Base-by-base conservation (phyloP, 2,329 filamentous ascomycete genomes). In the Rhynchosporium secalis region DNA sequence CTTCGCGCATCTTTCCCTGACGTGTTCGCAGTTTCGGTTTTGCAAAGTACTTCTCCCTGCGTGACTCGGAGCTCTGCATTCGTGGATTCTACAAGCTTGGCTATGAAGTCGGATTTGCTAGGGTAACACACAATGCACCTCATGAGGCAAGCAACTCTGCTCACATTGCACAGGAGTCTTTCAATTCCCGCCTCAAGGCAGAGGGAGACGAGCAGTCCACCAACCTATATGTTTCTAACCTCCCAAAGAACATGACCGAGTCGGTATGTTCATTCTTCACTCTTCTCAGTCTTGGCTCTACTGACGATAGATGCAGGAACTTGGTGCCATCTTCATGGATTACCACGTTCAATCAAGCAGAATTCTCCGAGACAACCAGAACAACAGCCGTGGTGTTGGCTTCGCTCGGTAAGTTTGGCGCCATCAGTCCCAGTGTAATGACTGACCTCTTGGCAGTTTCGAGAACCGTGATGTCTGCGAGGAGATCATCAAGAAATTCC, bases 171-270 rank as follows among this genome's bases (percentile, higher is more conserved):
- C 57, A 96, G 90, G 95, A 98, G 80, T 98, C 94, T 26, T 97
- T 98, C 79, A 99, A 99, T 77, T 93, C 93, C 69, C 92, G 96
- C 70, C 89, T 99, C 71, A 98, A 99, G 83, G 94, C 95, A 51
- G 91, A 98, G 73, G 90, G 93, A 61, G 94, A 99, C 72, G 90
- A 90, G 58, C 73, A 78, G 47, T 98, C 96, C 52, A 98, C 95
- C 68, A 99, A 99, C 75, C 85, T 99, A 66, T 99, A 99, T 77
- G 93, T 98, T 66, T 99, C 96, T 33, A 99, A 98, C 77, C 84
- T 99, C 49, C 95, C 95, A 41, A 93, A 94, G 77, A 86, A 88
- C 66, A 87, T 96, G 83, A 96, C 91, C 58, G 96, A 99, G 80
- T 87, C 91, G 70, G 92, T 94, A 77, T 75, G 88, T 80, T 6